Conservation (phyloP, 1,139 yeast genomes). For the Yamadazyma pseudoaaseri region DNA sequence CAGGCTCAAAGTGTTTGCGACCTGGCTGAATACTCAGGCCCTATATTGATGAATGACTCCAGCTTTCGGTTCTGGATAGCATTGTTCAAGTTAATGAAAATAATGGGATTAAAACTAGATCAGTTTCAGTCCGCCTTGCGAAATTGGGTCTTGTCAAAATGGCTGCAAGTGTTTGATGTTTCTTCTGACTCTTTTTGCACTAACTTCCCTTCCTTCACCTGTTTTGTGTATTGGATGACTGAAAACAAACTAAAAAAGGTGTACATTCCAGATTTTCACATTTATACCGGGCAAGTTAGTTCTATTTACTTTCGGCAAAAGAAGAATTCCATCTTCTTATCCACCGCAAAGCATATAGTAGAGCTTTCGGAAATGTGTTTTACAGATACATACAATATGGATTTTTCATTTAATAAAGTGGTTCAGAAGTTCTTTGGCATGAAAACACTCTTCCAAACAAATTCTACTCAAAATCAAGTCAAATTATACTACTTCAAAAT, state of each 20-base stretch:
- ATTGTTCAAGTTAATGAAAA: slow-evolving; percentile 31
- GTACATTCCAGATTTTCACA: slow-evolving; percentile 2
- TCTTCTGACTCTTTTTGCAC: slow-evolving; percentile 12
- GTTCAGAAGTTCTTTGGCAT: slow-evolving; percentile 3
- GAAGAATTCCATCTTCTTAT: not conserved
- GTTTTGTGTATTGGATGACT: slow-evolving; percentile 46
- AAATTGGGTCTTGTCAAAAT: slow-evolving; percentile 43
- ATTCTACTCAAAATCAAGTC: not conserved
- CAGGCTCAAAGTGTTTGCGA: slow-evolving; percentile 52
- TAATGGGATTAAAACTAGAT: slow-evolving; percentile 9
- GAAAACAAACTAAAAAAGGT: not conserved
- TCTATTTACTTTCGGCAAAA: not conserved
- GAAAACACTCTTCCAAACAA: too few species aligned
- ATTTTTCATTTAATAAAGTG: slow-evolving; percentile 4
- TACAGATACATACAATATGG: slow-evolving; percentile 3
- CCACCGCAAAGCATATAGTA: not conserved
- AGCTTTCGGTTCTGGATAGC: slow-evolving; percentile 56
- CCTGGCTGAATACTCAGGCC: slow-evolving; percentile 60
- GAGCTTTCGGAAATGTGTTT: not conserved
- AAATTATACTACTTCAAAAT: slow-evolving; percentile 1
- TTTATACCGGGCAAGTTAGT: slow-evolving; percentile 4
- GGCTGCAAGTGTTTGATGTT: slow-evolving; percentile 10
- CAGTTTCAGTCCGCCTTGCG: slow-evolving; percentile 25
- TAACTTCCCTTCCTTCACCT: slow-evolving; percentile 13
- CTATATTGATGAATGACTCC: slow-evolving; percentile 42